phyloP scores from a whole-genome alignment of 1,284 basidiomycete genomes.

The Pterulicium gracile region DNA sequence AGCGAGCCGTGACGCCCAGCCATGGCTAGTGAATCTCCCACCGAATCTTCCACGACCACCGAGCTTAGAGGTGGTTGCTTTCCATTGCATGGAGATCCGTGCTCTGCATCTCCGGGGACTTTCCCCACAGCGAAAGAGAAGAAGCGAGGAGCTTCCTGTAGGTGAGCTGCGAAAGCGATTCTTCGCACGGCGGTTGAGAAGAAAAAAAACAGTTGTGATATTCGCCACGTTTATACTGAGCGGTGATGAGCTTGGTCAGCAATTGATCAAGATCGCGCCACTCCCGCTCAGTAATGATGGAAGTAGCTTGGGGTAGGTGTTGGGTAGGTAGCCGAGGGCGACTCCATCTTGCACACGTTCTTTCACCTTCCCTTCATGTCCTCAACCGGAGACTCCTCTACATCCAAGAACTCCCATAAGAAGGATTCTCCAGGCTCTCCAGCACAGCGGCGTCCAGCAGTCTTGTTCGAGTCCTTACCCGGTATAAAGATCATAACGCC shows the following conservation, averaged over 20 bases:
- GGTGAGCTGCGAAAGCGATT: slow-evolving; percentile 78
- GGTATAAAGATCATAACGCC: slow-evolving; percentile 40
- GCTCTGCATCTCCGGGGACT: slow-evolving; percentile 83
- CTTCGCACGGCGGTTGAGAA: slow-evolving; percentile 49
- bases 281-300: slow-evolving; percentile 3
- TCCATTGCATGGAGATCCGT: slow-evolving; percentile 43
- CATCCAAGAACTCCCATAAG: slow-evolving; percentile 13
- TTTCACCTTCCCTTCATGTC: neutral
- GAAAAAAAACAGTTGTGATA: too few species aligned
- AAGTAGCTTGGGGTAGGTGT: neutral
- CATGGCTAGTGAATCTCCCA: slow-evolving; percentile 17
- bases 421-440: slow-evolving; percentile 17
- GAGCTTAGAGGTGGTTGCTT: slow-evolving; percentile 63
- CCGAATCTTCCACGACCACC: slow-evolving; percentile 40
- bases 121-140: slow-evolving; percentile 65
- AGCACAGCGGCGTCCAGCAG: slow-evolving; percentile 20
- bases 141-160: slow-evolving; percentile 42
- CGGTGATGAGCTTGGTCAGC: slow-evolving; percentile 9
- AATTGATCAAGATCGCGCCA: neutral
- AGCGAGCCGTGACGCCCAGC: slow-evolving; percentile 24
- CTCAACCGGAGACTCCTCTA: neutral
- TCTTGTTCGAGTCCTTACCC: slow-evolving; percentile 28
- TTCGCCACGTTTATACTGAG: too few species aligned
- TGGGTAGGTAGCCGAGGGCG: neutral
- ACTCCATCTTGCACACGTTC: neutral